These are phyloP conservation scores for Pythium periplocum DNA, from an alignment of 352 stramenopile species.

Conservation along the genomic window DNA sequence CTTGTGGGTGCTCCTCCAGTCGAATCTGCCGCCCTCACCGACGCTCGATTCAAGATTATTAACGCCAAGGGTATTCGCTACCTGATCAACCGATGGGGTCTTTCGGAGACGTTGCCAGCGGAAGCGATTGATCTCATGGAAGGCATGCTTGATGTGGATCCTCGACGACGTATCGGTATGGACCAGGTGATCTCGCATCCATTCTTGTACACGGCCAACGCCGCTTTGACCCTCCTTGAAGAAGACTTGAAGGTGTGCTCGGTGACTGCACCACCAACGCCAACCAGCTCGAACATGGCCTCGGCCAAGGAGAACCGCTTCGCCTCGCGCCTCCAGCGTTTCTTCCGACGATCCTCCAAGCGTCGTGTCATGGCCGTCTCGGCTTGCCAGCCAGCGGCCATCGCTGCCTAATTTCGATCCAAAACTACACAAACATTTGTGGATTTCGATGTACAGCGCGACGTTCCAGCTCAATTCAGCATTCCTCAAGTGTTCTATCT, in stretches of 20 bases:
- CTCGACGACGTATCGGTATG: conserved; percentile 50
- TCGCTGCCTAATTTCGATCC: conserved; percentile 7
- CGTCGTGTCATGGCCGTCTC: conserved; percentile 25
- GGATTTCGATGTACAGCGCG: too few species aligned
- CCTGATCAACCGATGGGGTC: conserved; percentile 62
- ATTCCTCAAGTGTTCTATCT: conserved; percentile 1
- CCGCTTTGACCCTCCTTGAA: conserved; percentile 6
- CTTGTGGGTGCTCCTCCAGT: conserved; percentile 60
- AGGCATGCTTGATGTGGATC: conserved; percentile 58
- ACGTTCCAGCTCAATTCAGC: too few species aligned
- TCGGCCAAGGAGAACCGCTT: conserved; percentile 12
- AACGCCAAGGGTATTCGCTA: conserved; percentile 46
- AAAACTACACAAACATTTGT: too few species aligned
- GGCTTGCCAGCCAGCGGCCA: conserved; percentile 1
- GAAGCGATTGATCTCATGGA: conserved; percentile 57
- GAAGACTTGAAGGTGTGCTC: conserved; percentile 11
- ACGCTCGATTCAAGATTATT: conserved; percentile 67
- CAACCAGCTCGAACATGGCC: neutral
- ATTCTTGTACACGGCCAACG: conserved; percentile 35
- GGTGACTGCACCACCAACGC: conserved; percentile 1
- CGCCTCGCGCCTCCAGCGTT: conserved; percentile 14
- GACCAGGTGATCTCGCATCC: conserved; percentile 52
- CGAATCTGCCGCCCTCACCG: conserved; percentile 43
- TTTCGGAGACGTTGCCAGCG: conserved; percentile 45
- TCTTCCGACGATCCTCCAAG: conserved; percentile 23